Conservation (phyloP, 495 filamentous ascomycete genomes). For the Penicillium pancosmium region DNA sequence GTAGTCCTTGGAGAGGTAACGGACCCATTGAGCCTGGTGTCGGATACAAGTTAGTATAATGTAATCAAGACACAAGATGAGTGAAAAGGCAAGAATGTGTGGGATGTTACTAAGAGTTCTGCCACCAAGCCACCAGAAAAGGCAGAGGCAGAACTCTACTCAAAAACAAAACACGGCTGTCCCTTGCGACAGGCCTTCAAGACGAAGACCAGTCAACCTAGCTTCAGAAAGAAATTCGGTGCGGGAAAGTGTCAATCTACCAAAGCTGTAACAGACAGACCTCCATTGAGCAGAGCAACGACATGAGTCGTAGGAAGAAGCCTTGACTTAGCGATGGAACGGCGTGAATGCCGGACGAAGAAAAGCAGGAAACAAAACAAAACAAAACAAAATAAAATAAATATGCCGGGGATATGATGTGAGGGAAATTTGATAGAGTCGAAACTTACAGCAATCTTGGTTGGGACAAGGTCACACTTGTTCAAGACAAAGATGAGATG, state of each 20-base stretch:
- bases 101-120: conserved; percentile 98
- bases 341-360: conserved; percentile 9
- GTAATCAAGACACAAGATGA: conserved; percentile 24
- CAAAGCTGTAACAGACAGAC: conserved; percentile 97
- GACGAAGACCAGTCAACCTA: conserved; percentile 77
- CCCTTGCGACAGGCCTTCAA: conserved; percentile 67
- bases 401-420: conserved; percentile 13
- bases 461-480: conserved; percentile 96
- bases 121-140: conserved; percentile 56
- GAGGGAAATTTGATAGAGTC: conserved; percentile 6
- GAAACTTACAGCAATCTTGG: conserved; percentile 85
- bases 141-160: conserved; percentile 76
- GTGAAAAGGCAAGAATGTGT: conserved; percentile 66
- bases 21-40: conserved; percentile 81
- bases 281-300: conserved; percentile 62
- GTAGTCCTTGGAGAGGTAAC: conserved; percentile 77
- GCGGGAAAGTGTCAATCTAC: conserved; percentile 82
- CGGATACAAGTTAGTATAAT: conserved; percentile 43
- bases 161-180: conserved; percentile 73
- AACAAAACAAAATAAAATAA: conserved; percentile 11
- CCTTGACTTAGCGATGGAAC: conserved; percentile 95
- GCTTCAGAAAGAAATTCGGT: conserved; percentile 62
- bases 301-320: conserved; percentile 61
- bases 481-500: conserved; percentile 91
- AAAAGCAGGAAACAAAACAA: conserved; percentile 20